Base-by-base conservation (phyloP, 164 flowering plant genomes). In the Euptelea pleiosperma region DNA sequence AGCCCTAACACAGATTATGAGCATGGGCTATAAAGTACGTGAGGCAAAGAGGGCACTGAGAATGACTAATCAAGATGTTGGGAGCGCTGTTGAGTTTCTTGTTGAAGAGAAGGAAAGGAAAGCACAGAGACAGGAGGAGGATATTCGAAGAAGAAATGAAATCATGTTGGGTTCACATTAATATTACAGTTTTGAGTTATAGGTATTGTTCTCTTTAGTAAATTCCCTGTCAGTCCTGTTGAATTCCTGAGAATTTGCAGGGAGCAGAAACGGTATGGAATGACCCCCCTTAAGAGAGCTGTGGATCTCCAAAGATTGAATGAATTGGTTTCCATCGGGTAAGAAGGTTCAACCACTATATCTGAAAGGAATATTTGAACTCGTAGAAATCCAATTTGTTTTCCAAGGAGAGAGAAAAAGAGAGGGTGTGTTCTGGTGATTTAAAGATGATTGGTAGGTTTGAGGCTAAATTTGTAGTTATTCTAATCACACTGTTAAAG, bases 261-360 rank as follows among this genome's bases (percentile, higher is more conserved):
- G 86, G 97, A 93, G 74, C 90, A 84, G 76, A 87, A 81, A 61
- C 58, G 51, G 3, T 90, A 83, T 79, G 98, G 98, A 60, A 55
- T 64, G 70, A 93, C 98, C 26, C 82, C 90, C 21, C 77, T 73
- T 24, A 78, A 70, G 65, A 93, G 83, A 64, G 78, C 93, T 11
- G 98, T 93, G 43, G 84, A 90, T 77, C 69, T 93, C 16, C 62
- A 78, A 63, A 83, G 56, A 52, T 33, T 93, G 70, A 65, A 73
- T 18, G 73, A 75, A 52, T 61, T 93, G 47, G 82, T 72, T 60
- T 69, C 83, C 31, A 71, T 87, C 37, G 97, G 97, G 96, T 92
- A 71, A 74, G 77, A 24, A 60, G 30, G 31, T 2, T 18, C 15
- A 37, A 12, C 42, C 44, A 40, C 29, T 40, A 60, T 15, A 22